phyloP scores from a whole-genome alignment of 345 rosid species.

The Geranium brycei region DNA sequence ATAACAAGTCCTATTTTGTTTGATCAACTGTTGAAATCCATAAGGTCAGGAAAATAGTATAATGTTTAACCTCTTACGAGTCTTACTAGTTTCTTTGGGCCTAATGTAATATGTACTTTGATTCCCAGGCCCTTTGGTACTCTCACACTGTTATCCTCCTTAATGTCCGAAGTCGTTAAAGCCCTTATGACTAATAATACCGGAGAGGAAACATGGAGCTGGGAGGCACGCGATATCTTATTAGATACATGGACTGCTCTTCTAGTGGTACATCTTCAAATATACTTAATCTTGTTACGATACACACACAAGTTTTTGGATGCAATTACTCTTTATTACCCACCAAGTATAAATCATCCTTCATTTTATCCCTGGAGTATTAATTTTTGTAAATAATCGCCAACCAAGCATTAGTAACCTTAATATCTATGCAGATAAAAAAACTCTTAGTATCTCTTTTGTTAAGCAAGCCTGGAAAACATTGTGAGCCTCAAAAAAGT shows the following conservation, averaged over 20 bases:
- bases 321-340: no score
- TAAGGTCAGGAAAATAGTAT: constrained; percentile 37
- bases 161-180: constrained; percentile 91
- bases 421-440: no score
- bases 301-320: not conserved
- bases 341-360: no score
- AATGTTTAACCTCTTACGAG: not conserved
- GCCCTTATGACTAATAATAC: constrained; percentile 43
- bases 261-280: constrained; percentile 46
- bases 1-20: constrained; percentile 53
- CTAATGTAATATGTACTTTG: constrained; percentile 15
- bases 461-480: no score
- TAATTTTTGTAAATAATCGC: no score
- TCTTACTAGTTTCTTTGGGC: not conserved
- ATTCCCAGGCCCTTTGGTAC: constrained; percentile 81
- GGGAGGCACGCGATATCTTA: constrained; percentile 94
- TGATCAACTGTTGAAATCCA: constrained; percentile 67
- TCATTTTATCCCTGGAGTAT: no score
- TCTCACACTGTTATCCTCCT: constrained; percentile 53
- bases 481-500: no score
- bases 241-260: constrained; percentile 86
- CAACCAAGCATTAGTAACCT: no score
- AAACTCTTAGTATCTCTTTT: no score
- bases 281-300: constrained; percentile 2
- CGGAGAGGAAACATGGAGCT: constrained; percentile 87